phyloP scores from a whole-genome alignment of 257 asterid species.

The Salvia splendens region DNA sequence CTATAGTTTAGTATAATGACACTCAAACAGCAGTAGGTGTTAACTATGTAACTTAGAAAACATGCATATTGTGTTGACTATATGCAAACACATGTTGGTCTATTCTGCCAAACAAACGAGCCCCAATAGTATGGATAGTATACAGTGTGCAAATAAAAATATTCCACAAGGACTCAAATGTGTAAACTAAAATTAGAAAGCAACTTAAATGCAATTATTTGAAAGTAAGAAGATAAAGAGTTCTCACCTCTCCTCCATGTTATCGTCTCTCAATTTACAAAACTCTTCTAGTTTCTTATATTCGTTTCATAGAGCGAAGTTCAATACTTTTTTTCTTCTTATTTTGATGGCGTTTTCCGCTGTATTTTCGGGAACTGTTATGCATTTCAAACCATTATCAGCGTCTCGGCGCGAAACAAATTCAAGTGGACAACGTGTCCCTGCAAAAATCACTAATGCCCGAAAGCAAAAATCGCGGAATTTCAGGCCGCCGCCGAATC shows the following conservation, averaged over 20 bases:
- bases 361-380: conserved; percentile 27
- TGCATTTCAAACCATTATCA: conserved; percentile 38
- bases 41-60: too few relatives aligned
- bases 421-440: conserved; percentile 33
- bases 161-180: too few relatives aligned
- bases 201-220: conserved; percentile 16
- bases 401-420: conserved; percentile 39
- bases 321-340: background rate
- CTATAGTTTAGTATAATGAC: too few relatives aligned
- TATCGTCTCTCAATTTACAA: conserved; percentile 35
- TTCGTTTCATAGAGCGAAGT: conserved; percentile 19
- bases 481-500: conserved; percentile 29
- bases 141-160: too few relatives aligned
- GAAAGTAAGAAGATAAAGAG: conserved; percentile 20
- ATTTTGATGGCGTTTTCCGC: conserved; percentile 38
- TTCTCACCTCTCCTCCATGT: background rate
- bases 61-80: too few relatives aligned
- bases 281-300: conserved; percentile 20
- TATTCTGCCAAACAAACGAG: too few relatives aligned
- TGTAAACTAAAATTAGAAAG: background rate
- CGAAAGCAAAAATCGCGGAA: conserved; percentile 45
- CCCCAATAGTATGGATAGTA: too few relatives aligned
- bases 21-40: too few relatives aligned
- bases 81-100: too few relatives aligned
- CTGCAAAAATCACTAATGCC: conserved; percentile 36